These are phyloP conservation scores for Powellomyces hirtus DNA, from an alignment of 192 early-diverging fungal genomes.

Conservation along the genomic window DNA sequence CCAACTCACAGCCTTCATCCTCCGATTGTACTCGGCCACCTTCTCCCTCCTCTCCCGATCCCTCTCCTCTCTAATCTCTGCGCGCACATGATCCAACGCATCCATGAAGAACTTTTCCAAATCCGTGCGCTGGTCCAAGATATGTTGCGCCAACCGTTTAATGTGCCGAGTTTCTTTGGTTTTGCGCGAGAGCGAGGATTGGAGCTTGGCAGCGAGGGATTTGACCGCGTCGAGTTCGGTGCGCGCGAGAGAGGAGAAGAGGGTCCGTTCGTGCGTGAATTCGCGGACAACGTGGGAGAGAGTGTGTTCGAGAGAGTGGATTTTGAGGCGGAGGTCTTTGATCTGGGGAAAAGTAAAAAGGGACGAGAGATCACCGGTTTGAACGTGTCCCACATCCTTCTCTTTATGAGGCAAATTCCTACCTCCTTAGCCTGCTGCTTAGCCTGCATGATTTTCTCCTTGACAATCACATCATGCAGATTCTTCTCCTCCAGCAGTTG, in stretches of 20 bases:
- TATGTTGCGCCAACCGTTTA: conserved; percentile 61
- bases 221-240: conserved; percentile 54
- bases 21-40: conserved; percentile 46
- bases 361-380: not conserved
- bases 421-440: conserved; percentile 57
- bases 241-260: conserved; percentile 48
- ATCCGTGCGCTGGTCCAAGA: conserved; percentile 61
- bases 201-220: conserved; percentile 35
- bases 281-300: conserved; percentile 60
- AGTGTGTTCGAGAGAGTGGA: conserved; percentile 57
- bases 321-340: conserved; percentile 52
- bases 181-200: conserved; percentile 40
- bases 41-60: conserved; percentile 29
- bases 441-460: conserved; percentile 58
- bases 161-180: conserved; percentile 59
- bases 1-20: conserved; percentile 50
- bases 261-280: conserved; percentile 58
- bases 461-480: conserved; percentile 61
- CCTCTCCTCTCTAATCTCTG: conserved; percentile 35
- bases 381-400: not conserved
- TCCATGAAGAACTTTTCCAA: conserved; percentile 65
- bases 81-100: conserved; percentile 50
- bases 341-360: conserved; percentile 36
- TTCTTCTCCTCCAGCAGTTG: conserved; percentile 57
- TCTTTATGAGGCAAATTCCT: not conserved